Evolutionary conservation across 2,329 filamentous ascomycete genomes (phyloP), one percentile per base, ranked within the genome.

Genomic region (Malbranchea zuffiana): DNA sequence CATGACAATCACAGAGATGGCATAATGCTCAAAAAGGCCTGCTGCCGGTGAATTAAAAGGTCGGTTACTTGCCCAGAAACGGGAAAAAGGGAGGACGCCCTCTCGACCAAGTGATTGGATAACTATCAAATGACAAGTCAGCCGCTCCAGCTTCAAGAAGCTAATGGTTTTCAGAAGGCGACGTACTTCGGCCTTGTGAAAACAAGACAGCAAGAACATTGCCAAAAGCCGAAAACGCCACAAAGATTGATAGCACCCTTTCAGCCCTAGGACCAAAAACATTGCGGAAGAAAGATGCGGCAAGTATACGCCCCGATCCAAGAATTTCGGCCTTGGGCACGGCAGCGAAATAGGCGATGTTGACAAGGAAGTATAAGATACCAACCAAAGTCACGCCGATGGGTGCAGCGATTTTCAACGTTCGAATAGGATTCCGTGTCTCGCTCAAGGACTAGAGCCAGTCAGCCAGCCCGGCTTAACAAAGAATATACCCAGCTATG

Each of bases 51-150:
- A 69, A 39, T 77, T 74, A 43, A 76, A 79, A 0, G 79, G 80
- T 56, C 70, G 73, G 49, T 76, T 78, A 3, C 75, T 80, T 0
- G 78, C 78, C 74, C 75, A 82, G 52, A 83, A 72, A 2, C 66
- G 65, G 42, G 73, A 75, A 37, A 69, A 79, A 0, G 80, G 80
- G 10, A 83, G 50, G 4, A 83, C 61, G 0, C 78, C 78, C 49
- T 84, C 79, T 49, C 80, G 80, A 1, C 74, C 80, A 29, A 83
- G 62, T 53, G 82, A 78, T 43, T 65, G 61, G 29, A 61, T 53
- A 39, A 62, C 56, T 60, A 18, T 28, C 30, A 12, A 20, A 11
- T 13, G 1, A 15, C 24, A 7, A 34, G 35, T 21, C 24, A 31
- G 16, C n/a, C n/a, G n/a, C n/a, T n/a, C n/a, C n/a, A n/a, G n/a